Percentiles rank a stretch among this genome's conserved stretches.
These are phyloP conservation scores for Plasmopara halstedii DNA, from an alignment of 352 stramenopile genomes.

Conservation along the genomic window DNA sequence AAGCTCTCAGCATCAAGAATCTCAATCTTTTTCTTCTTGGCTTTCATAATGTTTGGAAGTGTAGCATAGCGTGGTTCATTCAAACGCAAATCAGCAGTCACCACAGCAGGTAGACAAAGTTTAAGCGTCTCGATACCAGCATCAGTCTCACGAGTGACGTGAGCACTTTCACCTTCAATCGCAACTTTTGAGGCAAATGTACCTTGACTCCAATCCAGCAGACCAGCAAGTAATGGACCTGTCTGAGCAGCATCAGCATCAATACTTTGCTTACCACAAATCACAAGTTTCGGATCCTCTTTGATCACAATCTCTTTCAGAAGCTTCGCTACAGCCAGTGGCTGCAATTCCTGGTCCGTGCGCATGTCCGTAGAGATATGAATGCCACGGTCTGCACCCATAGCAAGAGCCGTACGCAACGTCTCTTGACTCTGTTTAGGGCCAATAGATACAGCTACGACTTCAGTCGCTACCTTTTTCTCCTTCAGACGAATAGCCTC, in stretches of 20 bases:
- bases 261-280: constrained; percentile 97
- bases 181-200: constrained; percentile 95
- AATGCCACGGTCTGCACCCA: constrained; percentile 94
- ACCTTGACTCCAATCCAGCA: constrained; percentile 95
- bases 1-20: constrained; percentile 63
- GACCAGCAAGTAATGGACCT: constrained; percentile 92
- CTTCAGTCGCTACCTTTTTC: constrained; percentile 91
- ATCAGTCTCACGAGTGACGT: constrained; percentile 95
- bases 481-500: constrained; percentile 98
- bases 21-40: constrained; percentile 91
- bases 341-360: constrained; percentile 97
- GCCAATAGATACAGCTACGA: constrained; percentile 96
- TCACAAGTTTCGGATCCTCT: constrained; percentile 89
- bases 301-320: constrained; percentile 93
- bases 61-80: constrained; percentile 99
- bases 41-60: constrained; percentile 99
- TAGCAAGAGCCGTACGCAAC: constrained; percentile 90
- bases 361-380: constrained; percentile 95
- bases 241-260: constrained; percentile 82
- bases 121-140: constrained; percentile 85
- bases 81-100: constrained; percentile 97
- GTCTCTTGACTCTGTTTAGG: constrained; percentile 96
- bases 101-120: constrained; percentile 88
- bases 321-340: constrained; percentile 95
- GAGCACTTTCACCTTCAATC: constrained; percentile 50